Conservation (phyloP, 1,139 yeast species). For the Candida frijolesensis region DNA sequence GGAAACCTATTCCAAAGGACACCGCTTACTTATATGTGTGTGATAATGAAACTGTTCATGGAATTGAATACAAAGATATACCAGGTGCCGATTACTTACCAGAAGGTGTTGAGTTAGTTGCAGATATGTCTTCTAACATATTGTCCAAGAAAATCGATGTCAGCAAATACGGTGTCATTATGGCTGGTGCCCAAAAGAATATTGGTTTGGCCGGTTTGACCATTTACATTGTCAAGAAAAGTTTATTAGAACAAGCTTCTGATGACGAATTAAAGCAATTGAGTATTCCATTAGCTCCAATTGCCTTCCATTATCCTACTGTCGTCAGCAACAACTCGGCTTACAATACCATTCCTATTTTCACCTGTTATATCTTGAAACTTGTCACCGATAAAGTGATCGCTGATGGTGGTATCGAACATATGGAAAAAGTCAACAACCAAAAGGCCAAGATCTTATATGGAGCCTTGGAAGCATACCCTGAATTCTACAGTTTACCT, state of each 20-base stretch:
- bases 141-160: conserved; percentile 81
- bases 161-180: conserved; percentile 77
- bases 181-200: conserved; percentile 98
- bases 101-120: conserved; percentile 75
- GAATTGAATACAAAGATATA: conserved; percentile 72
- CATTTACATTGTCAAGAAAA: conserved; percentile 82
- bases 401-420: conserved; percentile 55
- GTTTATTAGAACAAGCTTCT: conserved; percentile 66
- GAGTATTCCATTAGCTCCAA: conserved; percentile 77
- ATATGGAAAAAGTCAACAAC: conserved; percentile 59
- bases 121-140: conserved; percentile 94
- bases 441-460: conserved; percentile 67
- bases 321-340: conserved; percentile 88
- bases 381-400: conserved; percentile 70
- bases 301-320: conserved; percentile 84
- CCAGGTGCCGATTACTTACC: conserved; percentile 59
- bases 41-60: conserved; percentile 96
- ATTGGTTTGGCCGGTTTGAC: conserved; percentile 96
- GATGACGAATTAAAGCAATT: conserved; percentile 61
- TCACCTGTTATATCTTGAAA: conserved; percentile 82
- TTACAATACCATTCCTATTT: conserved; percentile 92
- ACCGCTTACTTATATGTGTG: conserved; percentile 87
- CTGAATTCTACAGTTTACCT: conserved; percentile 65
- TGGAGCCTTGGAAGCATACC: conserved; percentile 61
- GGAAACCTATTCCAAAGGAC: conserved; percentile 55